Base-by-base conservation (phyloP, 225 moss, liverwort and hornwort species). In the Asterella californica region DNA sequence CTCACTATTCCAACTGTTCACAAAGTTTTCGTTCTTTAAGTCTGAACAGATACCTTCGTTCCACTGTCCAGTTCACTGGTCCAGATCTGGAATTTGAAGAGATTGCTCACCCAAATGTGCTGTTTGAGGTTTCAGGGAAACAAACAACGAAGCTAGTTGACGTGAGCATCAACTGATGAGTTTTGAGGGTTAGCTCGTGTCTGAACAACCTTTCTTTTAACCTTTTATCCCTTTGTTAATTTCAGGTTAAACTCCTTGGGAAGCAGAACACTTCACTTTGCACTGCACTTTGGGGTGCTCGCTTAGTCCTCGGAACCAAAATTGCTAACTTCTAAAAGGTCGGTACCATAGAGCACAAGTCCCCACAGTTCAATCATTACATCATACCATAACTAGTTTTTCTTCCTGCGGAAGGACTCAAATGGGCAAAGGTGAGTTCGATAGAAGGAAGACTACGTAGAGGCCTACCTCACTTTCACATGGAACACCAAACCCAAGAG, bases 401-500 rank as follows among this genome's bases (percentile, higher is more conserved):
- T 42, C 42, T 42, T 7, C 3, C 42, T 3, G 42, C 42, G 42
- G 42, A 42, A 42, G 42, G 7, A 42, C 42, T 42, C 42, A 7
- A 42, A 42, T 42, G 3, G 42, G 42, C 7, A 7, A 42, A 42
- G 3, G 53, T 14, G 53, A 5, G 18, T 14, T 53, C 53, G 18
- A 53, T 1, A 53, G 15, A 53, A 3, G 53, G 12, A 12, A 14
- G 6, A 53, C 53, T 12, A 53, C 18, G 57, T n/a, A 38, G 62
- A 70, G 9, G 88, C 94, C 76, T 45, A 97, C 97, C 99, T 99
- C 99, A 61, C 92, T 95, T 83, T 97, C 97, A 59, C 68, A 82
- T 0, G 80, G 81, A 33, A 61, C 79, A 69, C 82, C 76, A 64
- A 77, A 78, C 72, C 88, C 88, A 80, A 89, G 92, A 37, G 81